phyloP scores from a whole-genome alignment of 2,329 filamentous ascomycete species.

The Aureobasidium musti region DNA sequence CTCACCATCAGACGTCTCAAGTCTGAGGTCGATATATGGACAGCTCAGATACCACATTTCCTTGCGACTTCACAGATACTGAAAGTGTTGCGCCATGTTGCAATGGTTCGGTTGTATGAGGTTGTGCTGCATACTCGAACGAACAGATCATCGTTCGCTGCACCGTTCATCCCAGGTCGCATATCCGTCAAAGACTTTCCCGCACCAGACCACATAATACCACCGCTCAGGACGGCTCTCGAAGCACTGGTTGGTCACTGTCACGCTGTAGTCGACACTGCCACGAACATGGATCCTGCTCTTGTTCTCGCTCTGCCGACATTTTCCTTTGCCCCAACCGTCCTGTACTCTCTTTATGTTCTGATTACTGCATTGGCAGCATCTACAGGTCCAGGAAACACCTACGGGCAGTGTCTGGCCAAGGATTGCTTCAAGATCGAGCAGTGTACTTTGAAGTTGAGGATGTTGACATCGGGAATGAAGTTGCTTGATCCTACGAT shows the following conservation, averaged over 20 bases:
- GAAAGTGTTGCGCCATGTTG: constrained; percentile 36
- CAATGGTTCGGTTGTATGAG: constrained; percentile 38
- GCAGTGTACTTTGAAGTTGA: background rate
- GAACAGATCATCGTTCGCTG: constrained; percentile 38
- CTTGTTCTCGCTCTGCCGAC: background rate
- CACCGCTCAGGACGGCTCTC: background rate
- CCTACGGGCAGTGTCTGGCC: background rate
- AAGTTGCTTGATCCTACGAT: constrained; percentile 5
- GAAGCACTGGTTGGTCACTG: background rate
- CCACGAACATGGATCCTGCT: constrained; percentile 3
- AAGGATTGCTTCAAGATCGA: background rate
- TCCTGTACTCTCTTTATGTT: constrained; percentile 8
- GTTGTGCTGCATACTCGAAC: constrained; percentile 38
- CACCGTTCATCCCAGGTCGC: constrained; percentile 38
- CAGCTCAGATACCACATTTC: constrained; percentile 33
- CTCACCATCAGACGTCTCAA: constrained; percentile 33
- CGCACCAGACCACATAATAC: constrained; percentile 32
- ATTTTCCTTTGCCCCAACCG: constrained; percentile 1
- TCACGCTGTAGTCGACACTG: background rate
- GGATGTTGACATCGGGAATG: background rate
- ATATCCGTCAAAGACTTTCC: constrained; percentile 38
- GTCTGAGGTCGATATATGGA: constrained; percentile 36
- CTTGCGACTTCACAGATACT: constrained; percentile 31
- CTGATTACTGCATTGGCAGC: constrained; percentile 9
- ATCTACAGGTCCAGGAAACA: background rate